Evolutionary conservation across 2,329 filamentous ascomycete species (phyloP).

Genomic region (Neoascochyta sp.): DNA sequence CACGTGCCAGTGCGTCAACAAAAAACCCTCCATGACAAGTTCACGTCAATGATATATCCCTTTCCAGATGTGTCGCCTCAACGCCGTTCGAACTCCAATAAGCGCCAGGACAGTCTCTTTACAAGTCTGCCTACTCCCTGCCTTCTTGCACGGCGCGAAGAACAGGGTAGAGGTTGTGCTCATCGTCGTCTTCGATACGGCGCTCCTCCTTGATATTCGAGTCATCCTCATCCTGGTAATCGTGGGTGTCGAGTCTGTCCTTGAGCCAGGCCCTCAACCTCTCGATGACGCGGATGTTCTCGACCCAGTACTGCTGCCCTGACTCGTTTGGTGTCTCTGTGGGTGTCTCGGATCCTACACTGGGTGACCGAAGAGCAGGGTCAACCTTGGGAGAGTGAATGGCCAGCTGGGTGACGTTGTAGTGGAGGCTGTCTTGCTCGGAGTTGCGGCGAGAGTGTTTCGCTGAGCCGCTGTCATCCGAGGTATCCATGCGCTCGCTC

Average conservation of each 20-base stretch:
- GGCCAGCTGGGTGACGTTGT: slow-evolving; percentile 39
- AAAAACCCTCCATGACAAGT: slow-evolving; percentile 5
- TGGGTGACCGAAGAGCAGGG: slow-evolving; percentile 39
- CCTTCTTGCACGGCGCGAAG: slow-evolving; percentile 41
- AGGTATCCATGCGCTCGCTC: slow-evolving; percentile 41
- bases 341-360: slow-evolving; percentile 34
- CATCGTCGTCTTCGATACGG: slow-evolving; percentile 38
- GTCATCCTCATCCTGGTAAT: slow-evolving; percentile 43
- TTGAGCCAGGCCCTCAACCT: slow-evolving; percentile 56
- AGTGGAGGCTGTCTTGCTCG: slow-evolving; percentile 36
- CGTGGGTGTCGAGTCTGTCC: slow-evolving; percentile 52
- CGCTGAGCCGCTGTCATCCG: slow-evolving; percentile 33
- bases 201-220: slow-evolving; percentile 23
- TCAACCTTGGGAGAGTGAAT: slow-evolving; percentile 42
- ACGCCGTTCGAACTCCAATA: slow-evolving; percentile 18
- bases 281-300: slow-evolving; percentile 63
- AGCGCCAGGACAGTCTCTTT: slow-evolving; percentile 3
- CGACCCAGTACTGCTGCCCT: slow-evolving; percentile 55
- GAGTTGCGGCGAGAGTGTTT: slow-evolving; percentile 33
- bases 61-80: slow-evolving; percentile 8
- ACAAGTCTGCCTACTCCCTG: slow-evolving; percentile 24
- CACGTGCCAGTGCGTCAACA: slow-evolving; percentile 9
- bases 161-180: slow-evolving; percentile 40
- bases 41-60: too few relatives aligned
- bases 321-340: slow-evolving; percentile 32